These are phyloP conservation scores for Populus trichocarpa DNA, from an alignment of 441 rosid genomes.

Conservation along the genomic window DNA sequence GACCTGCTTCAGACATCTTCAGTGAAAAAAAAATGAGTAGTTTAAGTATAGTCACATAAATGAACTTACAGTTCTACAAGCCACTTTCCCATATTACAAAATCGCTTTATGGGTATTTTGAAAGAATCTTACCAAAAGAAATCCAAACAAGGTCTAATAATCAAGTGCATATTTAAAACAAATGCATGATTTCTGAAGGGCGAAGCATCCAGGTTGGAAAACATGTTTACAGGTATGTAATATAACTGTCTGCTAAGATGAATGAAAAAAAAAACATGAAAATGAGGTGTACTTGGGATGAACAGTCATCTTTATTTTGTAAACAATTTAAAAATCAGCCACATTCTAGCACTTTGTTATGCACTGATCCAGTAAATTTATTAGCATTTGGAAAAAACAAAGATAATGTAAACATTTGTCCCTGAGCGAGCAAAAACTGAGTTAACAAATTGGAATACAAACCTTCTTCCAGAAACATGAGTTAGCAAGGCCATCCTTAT, in stretches of 20 bases:
- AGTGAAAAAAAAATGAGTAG: neutral
- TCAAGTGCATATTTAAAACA: neutral
- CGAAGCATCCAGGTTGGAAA: neutral
- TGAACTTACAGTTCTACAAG: neutral
- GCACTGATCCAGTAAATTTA: neutral
- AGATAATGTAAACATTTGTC: neutral
- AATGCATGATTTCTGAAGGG: neutral
- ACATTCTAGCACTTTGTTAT: neutral
- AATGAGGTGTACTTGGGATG: neutral
- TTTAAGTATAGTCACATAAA: neutral
- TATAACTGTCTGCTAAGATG: neutral
- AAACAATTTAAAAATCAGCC: neutral
- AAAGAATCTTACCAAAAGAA: neutral
- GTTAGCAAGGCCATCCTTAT: neutral
- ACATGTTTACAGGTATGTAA: neutral
- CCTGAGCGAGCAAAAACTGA: neutral
- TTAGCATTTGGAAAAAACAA: neutral
- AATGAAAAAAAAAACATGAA: neutral
- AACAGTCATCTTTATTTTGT: neutral
- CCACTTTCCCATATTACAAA: neutral
- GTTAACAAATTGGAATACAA: neutral
- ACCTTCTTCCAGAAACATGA: neutral
- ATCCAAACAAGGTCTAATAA: neutral
- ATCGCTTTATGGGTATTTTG: neutral
- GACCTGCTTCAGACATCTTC: neutral